Base-by-base conservation (phyloP, 2,329 filamentous ascomycete genomes). In the Pseudocercospora vitis region DNA sequence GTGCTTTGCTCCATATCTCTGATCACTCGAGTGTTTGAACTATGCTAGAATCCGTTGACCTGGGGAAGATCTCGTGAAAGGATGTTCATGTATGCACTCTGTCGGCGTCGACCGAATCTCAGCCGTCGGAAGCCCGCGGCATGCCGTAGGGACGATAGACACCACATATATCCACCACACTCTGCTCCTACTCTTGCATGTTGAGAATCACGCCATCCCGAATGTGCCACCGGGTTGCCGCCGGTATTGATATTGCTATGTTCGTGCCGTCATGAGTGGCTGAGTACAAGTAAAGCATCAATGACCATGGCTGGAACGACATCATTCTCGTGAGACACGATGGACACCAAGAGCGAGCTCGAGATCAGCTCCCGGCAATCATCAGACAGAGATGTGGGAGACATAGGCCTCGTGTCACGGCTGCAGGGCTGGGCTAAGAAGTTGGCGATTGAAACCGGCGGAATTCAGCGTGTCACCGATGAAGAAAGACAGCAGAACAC, bases 1-100 rank as follows among this genome's bases (percentile, higher is more conserved):
- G 73, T 74, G 55, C 71, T 72, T 65, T 77, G 74, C 48, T 76
- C 73, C 72, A 76, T 75, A 32, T 26, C 26, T 23, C 16, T 42
- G 14, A 21, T 12, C 19, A 11, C 21, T 7, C 35, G 6, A 23
- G 19, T n/a, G n/a, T n/a, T n/a, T n/a, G n/a, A n/a, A n/a, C n/a
- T n/a, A n/a, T n/a, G n/a, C n/a, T n/a, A n/a, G n/a, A 8, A 31
- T 24, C 28, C 29, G 14, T 6, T 42, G 11, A 24, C 16, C 29
- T 12, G 23, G n/a, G 24, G 44, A 16, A n/a, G 18, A 11, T 28
- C 32, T 16, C 3, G 1, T 39, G 11, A 39, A 39, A 2, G 35
- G 14, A 8, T 21, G 6, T 23, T 39, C 19, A 18, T 18, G 19
- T 39, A 9, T 39, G 35, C 8, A 39, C 18, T 7, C 6, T 14